phyloP scores from a whole-genome alignment of 805 yeast genomes.

The Jamesozyma hellenica region DNA sequence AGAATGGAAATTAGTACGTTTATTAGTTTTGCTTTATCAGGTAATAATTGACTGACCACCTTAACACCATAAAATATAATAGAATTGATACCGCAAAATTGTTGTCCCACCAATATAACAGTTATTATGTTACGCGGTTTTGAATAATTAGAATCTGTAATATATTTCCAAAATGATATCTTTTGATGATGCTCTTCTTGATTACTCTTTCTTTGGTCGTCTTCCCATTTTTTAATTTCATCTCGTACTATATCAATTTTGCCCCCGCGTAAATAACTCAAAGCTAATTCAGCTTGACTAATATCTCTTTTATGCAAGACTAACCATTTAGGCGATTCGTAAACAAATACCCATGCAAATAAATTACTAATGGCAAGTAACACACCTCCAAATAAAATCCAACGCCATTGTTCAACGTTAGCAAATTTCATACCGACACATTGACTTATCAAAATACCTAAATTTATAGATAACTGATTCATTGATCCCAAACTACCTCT shows the following conservation, averaged over 20 bases:
- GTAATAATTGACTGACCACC: slow-evolving; percentile 61
- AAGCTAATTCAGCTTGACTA: slow-evolving; percentile 32
- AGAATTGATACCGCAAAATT: slow-evolving; percentile 85
- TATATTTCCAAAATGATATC: slow-evolving; percentile 33
- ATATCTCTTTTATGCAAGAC: slow-evolving; percentile 12
- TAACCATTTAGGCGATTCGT: slow-evolving; percentile 85
- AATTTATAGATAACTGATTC: slow-evolving; percentile 78
- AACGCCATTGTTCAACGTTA: slow-evolving; percentile 61
- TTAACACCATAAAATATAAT: slow-evolving; percentile 90
- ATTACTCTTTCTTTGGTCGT: slow-evolving; percentile 3
- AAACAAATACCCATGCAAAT: slow-evolving; percentile 35
- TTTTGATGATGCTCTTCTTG: not conserved
- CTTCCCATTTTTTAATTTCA: slow-evolving; percentile 16
- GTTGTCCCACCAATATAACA: slow-evolving; percentile 73
- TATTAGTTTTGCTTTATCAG: slow-evolving; percentile 57
- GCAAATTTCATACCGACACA: slow-evolving; percentile 61
- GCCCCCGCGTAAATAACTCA: slow-evolving; percentile 31
- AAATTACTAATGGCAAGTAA: slow-evolving; percentile 43
- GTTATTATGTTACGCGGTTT: slow-evolving; percentile 59
- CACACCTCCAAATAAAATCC: slow-evolving; percentile 52
- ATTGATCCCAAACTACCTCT: slow-evolving; percentile 80
- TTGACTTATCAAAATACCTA: slow-evolving; percentile 80
- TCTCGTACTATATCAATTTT: slow-evolving; percentile 12
- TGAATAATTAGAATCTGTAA: slow-evolving; percentile 40
- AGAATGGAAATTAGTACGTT: slow-evolving; percentile 69